Percentiles rank a stretch among this genome's conserved stretches.
Evolutionary conservation across 2,329 filamentous ascomycete genomes (phyloP).

Genomic region (Colletotrichum sp.): DNA sequence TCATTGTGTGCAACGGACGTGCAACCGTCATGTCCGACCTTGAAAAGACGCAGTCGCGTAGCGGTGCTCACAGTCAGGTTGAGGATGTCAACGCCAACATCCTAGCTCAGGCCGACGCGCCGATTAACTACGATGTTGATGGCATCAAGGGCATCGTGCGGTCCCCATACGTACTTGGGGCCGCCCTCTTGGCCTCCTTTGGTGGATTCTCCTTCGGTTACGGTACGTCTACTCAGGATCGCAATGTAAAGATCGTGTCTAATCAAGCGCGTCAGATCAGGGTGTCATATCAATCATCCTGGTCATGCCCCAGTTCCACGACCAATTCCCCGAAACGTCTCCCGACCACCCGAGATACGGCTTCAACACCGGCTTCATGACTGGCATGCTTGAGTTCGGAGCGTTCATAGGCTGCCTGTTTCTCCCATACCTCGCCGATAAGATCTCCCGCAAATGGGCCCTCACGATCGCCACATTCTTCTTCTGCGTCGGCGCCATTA

Average conservation of each 20-base stretch:
- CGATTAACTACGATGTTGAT: conserved; percentile 29
- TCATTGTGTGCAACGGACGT: not conserved
- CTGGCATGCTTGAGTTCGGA: conserved; percentile 46
- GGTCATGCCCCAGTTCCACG: conserved; percentile 49
- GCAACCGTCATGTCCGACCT: not conserved
- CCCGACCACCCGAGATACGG: not conserved
- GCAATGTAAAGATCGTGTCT: not conserved
- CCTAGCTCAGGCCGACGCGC: not conserved
- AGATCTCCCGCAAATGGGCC: conserved; percentile 46
- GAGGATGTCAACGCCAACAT: not conserved
- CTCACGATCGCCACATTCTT: conserved; percentile 40
- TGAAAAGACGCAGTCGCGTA: not conserved
- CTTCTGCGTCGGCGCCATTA: conserved; percentile 47
- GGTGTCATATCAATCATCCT: conserved; percentile 46
- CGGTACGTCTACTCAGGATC: not conserved
- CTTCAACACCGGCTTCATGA: conserved; percentile 45
- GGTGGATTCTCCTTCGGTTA: conserved; percentile 39
- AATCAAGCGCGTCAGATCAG: conserved; percentile 28
- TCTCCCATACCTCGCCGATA: conserved; percentile 42
- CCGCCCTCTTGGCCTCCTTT: conserved; percentile 45
- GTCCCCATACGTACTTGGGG: conserved; percentile 45
- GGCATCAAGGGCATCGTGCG: conserved; percentile 35
- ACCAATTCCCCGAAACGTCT: conserved; percentile 36
- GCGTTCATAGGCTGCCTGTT: conserved; percentile 40
- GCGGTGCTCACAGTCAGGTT: not conserved